A percentile compares a stretch with the other conserved stretches of the same genome.
Conservation (phyloP, 768 basidiomycete genomes). For the Glaciozyma antarctica region DNA sequence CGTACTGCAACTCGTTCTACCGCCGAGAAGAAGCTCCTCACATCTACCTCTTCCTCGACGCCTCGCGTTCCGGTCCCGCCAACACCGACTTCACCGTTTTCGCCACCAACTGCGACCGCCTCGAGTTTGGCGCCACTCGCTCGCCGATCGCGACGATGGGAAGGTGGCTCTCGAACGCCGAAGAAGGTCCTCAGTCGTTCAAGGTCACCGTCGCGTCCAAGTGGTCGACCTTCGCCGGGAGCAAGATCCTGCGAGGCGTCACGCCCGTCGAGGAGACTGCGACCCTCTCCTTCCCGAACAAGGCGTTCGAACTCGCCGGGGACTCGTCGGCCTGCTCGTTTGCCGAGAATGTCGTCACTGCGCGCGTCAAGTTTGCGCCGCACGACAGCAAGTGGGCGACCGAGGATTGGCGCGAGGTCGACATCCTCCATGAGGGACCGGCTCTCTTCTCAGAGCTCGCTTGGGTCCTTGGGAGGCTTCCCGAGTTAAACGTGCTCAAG, state of each 20-base stretch:
- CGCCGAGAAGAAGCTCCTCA: slow-evolving; percentile 46
- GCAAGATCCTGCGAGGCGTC: slow-evolving; percentile 25
- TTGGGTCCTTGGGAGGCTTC: slow-evolving; percentile 78
- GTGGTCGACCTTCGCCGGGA: slow-evolving; percentile 20
- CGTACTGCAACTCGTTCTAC: slow-evolving; percentile 74
- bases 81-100: slow-evolving; percentile 76
- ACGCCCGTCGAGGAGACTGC: slow-evolving; percentile 40
- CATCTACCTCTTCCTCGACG: slow-evolving; percentile 66
- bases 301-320: slow-evolving; percentile 48
- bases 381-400: slow-evolving; percentile 40
- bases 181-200: not conserved
- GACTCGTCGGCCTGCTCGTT: slow-evolving; percentile 57
- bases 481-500: slow-evolving; percentile 59
- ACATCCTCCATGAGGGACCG: slow-evolving; percentile 72
- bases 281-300: slow-evolving; percentile 55
- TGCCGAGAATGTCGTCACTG: slow-evolving; percentile 70
- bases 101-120: slow-evolving; percentile 63
- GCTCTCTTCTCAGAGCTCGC: slow-evolving; percentile 65
- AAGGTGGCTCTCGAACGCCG: slow-evolving; percentile 51
- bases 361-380: slow-evolving; percentile 59
- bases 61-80: slow-evolving; percentile 64
- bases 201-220: not conserved
- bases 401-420: slow-evolving; percentile 65
- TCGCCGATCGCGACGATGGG: slow-evolving; percentile 67
- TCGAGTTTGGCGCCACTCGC: slow-evolving; percentile 71